Percentiles rank a stretch among this genome's conserved stretches.
phyloP scores from a whole-genome alignment of 2,329 filamentous ascomycete species.

The Sporothrix brunneoviolacea region DNA sequence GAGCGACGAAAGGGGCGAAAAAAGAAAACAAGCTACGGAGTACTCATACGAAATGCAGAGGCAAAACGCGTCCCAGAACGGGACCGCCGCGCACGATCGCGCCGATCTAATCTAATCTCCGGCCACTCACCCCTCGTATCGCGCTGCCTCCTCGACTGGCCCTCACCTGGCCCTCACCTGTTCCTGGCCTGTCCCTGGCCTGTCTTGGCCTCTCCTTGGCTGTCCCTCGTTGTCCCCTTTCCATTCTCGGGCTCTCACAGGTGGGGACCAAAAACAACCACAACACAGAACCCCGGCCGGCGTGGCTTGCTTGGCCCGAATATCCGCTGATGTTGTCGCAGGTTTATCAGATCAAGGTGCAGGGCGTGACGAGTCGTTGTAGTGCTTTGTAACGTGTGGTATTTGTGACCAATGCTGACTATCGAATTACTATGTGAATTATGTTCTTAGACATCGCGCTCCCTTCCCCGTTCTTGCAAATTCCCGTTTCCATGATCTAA shows the following conservation, averaged over 20 bases:
- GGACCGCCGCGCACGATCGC: not conserved
- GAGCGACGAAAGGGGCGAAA: not conserved
- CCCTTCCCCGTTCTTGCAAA: no score
- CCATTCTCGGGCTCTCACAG: not conserved
- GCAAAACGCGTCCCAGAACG: slow-evolving; percentile 6
- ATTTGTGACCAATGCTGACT: slow-evolving; percentile 7
- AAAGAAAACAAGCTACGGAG: not conserved
- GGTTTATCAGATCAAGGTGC: slow-evolving; percentile 15
- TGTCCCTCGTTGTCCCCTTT: not conserved
- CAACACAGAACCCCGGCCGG: no score
- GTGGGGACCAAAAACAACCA: not conserved
- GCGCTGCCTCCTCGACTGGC: no score
- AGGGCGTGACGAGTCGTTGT: not conserved
- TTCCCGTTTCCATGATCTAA: not conserved
- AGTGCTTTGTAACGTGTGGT: not conserved
- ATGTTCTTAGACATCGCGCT: no score
- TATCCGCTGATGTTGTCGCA: not conserved
- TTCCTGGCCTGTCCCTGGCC: not conserved
- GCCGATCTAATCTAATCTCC: slow-evolving; percentile 15
- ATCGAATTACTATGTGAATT: slow-evolving; percentile 1
- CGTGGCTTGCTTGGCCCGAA: not conserved
- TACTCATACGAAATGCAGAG: no score
- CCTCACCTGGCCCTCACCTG: not conserved
- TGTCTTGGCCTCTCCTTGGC: not conserved
- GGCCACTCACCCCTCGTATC: not conserved